Conservation (phyloP, 2,329 filamentous ascomycete species). For the Fusarium algeriense region DNA sequence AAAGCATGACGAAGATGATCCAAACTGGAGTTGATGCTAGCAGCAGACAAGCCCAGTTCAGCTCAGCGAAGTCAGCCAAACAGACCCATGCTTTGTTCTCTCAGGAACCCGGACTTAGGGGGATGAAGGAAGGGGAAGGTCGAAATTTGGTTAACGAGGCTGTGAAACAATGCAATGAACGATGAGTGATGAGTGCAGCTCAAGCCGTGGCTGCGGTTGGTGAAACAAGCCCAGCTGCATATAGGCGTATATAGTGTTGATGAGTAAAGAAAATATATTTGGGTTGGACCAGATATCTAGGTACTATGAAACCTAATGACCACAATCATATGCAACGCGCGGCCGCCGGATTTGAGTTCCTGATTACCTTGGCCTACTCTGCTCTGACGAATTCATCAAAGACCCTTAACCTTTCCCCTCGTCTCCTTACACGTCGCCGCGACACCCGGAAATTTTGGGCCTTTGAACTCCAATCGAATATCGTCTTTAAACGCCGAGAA, state of each 20-base stretch:
- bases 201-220: conserved; percentile 30
- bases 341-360: conserved; percentile 26
- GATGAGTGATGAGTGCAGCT: conserved; percentile 24
- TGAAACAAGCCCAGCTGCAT: conserved; percentile 35
- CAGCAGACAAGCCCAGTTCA: conserved; percentile 16
- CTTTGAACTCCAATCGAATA: conserved; percentile 27
- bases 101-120: not conserved
- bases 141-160: not conserved
- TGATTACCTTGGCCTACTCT: conserved; percentile 24
- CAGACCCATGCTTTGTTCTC: conserved; percentile 18
- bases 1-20: conserved; percentile 32
- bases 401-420: not conserved
- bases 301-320: not conserved
- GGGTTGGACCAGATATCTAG: not conserved
- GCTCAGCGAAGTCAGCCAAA: conserved; percentile 11
- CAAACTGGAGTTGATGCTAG: conserved; percentile 18
- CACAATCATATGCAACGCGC: conserved; percentile 22
- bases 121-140: not conserved
- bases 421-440: conserved; percentile 20
- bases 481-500: conserved; percentile 36
- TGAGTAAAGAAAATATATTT: not conserved
- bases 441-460: conserved; percentile 8
- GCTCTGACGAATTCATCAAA: conserved; percentile 23
- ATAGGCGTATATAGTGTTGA: not conserved
- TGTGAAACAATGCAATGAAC: conserved; percentile 22